A percentile compares a stretch with the other conserved stretches of the same genome.
These are phyloP conservation scores for Phlebopus sp. DNA, from an alignment of 1,284 basidiomycete genomes.

Conservation along the genomic window DNA sequence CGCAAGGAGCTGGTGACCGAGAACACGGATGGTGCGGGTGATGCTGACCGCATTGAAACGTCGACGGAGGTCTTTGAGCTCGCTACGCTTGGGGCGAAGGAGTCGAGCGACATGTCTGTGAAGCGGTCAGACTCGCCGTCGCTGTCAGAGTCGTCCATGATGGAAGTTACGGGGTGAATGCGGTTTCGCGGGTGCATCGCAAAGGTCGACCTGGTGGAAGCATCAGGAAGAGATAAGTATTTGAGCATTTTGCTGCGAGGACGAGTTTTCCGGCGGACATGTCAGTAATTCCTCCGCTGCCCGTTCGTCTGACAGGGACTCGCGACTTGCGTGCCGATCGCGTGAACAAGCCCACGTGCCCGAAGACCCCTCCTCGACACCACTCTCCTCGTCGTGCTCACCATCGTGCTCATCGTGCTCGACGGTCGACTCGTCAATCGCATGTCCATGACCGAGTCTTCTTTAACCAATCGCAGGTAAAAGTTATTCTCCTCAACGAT, in stretches of 20 bases:
- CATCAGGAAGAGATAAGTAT: slow-evolving; percentile 6
- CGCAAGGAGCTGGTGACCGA: slow-evolving; percentile 64
- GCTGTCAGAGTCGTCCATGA: slow-evolving; percentile 31
- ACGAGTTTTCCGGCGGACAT: slow-evolving; percentile 35
- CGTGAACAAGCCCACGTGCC: slow-evolving; percentile 26
- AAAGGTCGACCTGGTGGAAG: slow-evolving; percentile 18
- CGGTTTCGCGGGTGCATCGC: slow-evolving; percentile 17
- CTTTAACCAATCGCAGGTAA: too few species aligned
- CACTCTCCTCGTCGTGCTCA: slow-evolving; percentile 3
- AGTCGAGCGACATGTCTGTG: slow-evolving; percentile 38
- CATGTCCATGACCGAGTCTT: too few species aligned
- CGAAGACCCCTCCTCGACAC: slow-evolving; percentile 17
- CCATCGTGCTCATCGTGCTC: neutral
- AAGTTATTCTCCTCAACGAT: too few species aligned
- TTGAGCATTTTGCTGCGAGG: slow-evolving; percentile 2
- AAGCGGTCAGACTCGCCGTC: slow-evolving; percentile 30
- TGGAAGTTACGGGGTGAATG: neutral
- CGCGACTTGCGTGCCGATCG: slow-evolving; percentile 22
- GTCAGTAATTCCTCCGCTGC: slow-evolving; percentile 27
- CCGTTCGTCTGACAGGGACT: slow-evolving; percentile 9
- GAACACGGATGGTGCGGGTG: slow-evolving; percentile 64
- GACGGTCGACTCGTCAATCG: neutral
- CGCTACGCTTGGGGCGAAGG: slow-evolving; percentile 38
- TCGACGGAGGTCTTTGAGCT: slow-evolving; percentile 50
- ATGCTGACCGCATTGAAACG: slow-evolving; percentile 54